Evolutionary conservation across 257 asterid genomes (phyloP).

Genomic region (Galeopsis tetrahit): DNA sequence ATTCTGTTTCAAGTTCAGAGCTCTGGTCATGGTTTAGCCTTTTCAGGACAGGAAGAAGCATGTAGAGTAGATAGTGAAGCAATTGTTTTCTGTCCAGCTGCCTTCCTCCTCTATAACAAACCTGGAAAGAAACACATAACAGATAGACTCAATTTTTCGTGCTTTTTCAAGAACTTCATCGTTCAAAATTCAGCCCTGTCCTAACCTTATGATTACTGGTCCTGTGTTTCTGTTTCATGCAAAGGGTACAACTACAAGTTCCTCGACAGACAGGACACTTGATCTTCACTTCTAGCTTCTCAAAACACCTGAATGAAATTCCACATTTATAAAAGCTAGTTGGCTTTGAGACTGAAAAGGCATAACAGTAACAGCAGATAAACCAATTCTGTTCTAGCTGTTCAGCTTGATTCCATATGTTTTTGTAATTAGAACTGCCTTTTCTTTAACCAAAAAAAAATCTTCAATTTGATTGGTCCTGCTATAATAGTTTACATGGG

Average conservation of each 20-base stretch:
- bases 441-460: background rate
- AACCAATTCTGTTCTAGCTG: constrained; percentile 4
- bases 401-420: constrained; percentile 13
- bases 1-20: constrained; percentile 75
- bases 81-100: constrained; percentile 58
- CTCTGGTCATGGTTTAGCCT: constrained; percentile 67
- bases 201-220: constrained; percentile 65
- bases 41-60: constrained; percentile 84
- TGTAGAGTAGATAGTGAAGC: constrained; percentile 69
- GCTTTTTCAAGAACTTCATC: constrained; percentile 13
- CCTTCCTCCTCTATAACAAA: constrained; percentile 52
- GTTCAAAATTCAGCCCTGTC: constrained; percentile 26
- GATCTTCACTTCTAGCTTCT: constrained; percentile 72
- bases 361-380: constrained; percentile 20
- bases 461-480: constrained; percentile 10
- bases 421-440: constrained; percentile 3
- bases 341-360: constrained; percentile 18
- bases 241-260: constrained; percentile 75
- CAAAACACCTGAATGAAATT: constrained; percentile 54
- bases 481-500: background rate
- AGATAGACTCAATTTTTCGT: constrained; percentile 33
- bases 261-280: constrained; percentile 83
- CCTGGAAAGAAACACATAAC: constrained; percentile 54
- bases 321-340: constrained; percentile 32
- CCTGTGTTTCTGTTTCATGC: constrained; percentile 53